Evolutionary conservation across 176 grass and related monocot species (phyloP).

Genomic region (Leersia perrieri): DNA sequence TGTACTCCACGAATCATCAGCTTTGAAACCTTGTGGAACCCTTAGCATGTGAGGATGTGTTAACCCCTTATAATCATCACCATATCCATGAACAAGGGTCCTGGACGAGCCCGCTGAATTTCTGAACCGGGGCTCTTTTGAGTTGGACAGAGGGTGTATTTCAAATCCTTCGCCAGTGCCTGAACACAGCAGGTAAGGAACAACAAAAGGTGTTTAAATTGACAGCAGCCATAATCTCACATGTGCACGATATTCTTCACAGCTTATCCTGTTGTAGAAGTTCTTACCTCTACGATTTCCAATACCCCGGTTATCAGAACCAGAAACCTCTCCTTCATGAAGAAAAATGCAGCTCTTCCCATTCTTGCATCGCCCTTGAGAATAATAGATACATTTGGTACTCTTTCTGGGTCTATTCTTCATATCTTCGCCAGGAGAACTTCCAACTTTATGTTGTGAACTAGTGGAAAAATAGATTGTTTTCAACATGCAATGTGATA

Average conservation of each 20-base stretch:
- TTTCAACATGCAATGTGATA: conserved; percentile 4
- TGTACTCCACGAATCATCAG: conserved; percentile 29
- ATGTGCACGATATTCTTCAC: conserved; percentile 13
- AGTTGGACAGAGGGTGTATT: conserved; percentile 22
- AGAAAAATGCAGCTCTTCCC: conserved; percentile 50
- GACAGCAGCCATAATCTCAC: conserved; percentile 28
- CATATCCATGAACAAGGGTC: conserved; percentile 56
- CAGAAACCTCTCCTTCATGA: conserved; percentile 46
- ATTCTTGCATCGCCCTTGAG: conserved; percentile 51
- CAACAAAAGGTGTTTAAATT: conserved; percentile 31
- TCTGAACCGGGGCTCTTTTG: conserved; percentile 20
- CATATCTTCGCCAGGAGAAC: conserved; percentile 38
- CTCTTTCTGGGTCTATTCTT: conserved; percentile 22
- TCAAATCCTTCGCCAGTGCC: conserved; percentile 40
- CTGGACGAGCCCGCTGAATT: conserved; percentile 12
- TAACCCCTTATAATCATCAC: conserved; percentile 23
- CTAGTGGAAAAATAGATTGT: conserved; percentile 3
- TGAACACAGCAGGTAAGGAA: conserved; percentile 34
- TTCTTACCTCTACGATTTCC: conserved; percentile 37
- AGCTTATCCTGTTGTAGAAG: conserved; percentile 20
- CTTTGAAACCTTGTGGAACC: conserved; percentile 25
- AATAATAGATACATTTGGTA: conserved; percentile 42
- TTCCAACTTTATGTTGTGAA: conserved; percentile 37
- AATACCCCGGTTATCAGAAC: conserved; percentile 25
- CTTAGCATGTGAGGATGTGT: conserved; percentile 8